Conservation (phyloP, 2,329 filamentous ascomycete genomes). For the Colletotrichum sojae region DNA sequence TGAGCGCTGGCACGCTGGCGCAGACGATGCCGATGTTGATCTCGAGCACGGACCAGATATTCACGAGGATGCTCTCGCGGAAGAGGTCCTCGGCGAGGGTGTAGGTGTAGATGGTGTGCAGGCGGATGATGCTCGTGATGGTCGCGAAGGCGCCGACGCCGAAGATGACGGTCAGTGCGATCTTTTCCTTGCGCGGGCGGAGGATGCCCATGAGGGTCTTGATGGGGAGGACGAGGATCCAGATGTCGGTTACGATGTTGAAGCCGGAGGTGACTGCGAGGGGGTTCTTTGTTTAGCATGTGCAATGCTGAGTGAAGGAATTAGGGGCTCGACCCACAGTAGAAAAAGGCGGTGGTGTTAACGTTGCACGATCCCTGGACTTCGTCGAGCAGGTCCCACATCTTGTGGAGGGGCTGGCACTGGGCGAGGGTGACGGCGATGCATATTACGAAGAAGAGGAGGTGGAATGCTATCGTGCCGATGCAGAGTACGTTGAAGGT, state of each 20-base stretch:
- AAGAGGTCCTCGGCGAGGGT: conserved; percentile 54
- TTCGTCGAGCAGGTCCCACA: conserved; percentile 55
- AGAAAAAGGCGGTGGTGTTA: conserved; percentile 57
- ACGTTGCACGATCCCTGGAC: conserved; percentile 54
- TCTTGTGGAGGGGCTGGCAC: conserved; percentile 57
- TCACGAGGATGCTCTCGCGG: conserved; percentile 51
- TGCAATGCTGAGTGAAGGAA: no score
- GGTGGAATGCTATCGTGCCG: conserved; percentile 54
- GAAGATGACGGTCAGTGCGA: conserved; percentile 63
- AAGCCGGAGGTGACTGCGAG: conserved; percentile 55
- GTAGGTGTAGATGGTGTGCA: conserved; percentile 57
- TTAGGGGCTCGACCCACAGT: conserved; percentile 47
- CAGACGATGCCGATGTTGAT: conserved; percentile 65
- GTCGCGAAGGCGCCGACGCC: conserved; percentile 54
- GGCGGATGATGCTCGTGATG: conserved; percentile 54
- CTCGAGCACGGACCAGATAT: conserved; percentile 64
- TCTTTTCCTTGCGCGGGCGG: conserved; percentile 63
- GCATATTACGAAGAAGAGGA: conserved; percentile 57
- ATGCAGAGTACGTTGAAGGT: conserved; percentile 50
- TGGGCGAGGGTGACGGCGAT: conserved; percentile 56
- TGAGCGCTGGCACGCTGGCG: conserved; percentile 64
- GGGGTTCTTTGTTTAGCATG: neutral
- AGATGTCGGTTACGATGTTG: conserved; percentile 63
- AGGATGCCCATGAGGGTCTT: conserved; percentile 59
- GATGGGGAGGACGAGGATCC: conserved; percentile 61